Evolutionary conservation across 2,329 filamentous ascomycete genomes (phyloP).

Genomic region (Colletotrichum tropicale): DNA sequence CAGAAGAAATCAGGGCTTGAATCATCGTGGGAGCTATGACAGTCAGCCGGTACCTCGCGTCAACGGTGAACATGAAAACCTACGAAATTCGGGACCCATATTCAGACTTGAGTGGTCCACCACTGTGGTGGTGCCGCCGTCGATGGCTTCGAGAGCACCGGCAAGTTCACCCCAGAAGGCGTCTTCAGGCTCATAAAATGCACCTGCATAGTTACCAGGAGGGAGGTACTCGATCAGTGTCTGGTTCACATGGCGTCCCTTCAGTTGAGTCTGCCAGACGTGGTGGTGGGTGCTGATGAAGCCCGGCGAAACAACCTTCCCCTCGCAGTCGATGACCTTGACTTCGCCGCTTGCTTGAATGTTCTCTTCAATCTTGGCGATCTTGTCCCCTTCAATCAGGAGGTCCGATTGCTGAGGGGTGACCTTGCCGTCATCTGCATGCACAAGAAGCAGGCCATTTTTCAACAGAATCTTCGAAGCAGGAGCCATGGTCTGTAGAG

Average conservation of each 20-base stretch:
- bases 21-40: slow-evolving; percentile 34
- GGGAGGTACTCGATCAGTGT: slow-evolving; percentile 28
- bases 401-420: not conserved
- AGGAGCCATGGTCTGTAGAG: not conserved
- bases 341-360: slow-evolving; percentile 31
- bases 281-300: slow-evolving; percentile 50
- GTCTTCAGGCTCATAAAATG: slow-evolving; percentile 33
- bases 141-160: slow-evolving; percentile 42
- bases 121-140: slow-evolving; percentile 44
- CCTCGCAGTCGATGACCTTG: slow-evolving; percentile 41
- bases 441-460: not conserved
- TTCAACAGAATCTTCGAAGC: not conserved
- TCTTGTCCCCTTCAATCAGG: not conserved
- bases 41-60: fast-evolving
- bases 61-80: not conserved
- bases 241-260: slow-evolving; percentile 27
- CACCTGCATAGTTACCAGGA: slow-evolving; percentile 30
- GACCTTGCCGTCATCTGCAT: not conserved
- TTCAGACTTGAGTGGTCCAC: slow-evolving; percentile 21
- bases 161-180: slow-evolving; percentile 50
- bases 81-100: slow-evolving; percentile 1
- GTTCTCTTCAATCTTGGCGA: slow-evolving; percentile 38
- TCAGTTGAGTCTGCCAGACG: slow-evolving; percentile 45
- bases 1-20: slow-evolving; percentile 41
- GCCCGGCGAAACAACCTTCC: slow-evolving; percentile 43